Evolutionary conservation across 1,284 basidiomycete species (phyloP).

Genomic region (Tilletia setariae): DNA sequence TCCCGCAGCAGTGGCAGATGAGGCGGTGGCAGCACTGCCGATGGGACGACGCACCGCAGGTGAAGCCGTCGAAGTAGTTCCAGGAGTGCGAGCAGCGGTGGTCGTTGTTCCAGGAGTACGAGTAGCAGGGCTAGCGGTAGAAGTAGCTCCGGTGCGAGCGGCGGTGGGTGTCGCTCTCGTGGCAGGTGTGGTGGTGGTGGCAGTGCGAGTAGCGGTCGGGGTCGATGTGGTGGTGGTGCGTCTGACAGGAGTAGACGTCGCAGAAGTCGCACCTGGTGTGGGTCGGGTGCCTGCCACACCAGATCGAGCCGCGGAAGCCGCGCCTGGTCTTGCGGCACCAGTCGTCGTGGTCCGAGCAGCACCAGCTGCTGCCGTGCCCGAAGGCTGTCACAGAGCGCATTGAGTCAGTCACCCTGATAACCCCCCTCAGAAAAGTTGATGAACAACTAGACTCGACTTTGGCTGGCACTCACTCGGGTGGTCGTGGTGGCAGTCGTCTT

Average conservation of each 20-base stretch:
- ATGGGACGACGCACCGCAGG: no score
- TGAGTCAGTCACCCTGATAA: neutral
- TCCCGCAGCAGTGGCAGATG: conserved; percentile 23
- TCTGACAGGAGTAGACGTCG: neutral
- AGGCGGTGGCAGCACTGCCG: no score
- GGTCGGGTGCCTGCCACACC: conserved; percentile 11
- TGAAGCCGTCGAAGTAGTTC: no score
- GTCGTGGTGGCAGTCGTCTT: neutral
- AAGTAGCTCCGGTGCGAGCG: no score
- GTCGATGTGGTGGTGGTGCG: neutral
- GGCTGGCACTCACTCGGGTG: conserved; percentile 4
- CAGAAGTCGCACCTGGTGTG: neutral
- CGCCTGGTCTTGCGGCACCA: neutral
- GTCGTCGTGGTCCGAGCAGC: conserved; percentile 12
- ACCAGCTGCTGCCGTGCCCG: neutral
- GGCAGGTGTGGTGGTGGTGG: neutral
- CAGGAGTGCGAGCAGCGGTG: no score
- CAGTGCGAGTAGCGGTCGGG: conserved; percentile 18
- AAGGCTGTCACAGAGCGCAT: neutral
- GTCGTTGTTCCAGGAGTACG: no score
- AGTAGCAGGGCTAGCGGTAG: no score
- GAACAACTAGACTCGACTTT: no score
- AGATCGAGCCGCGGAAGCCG: conserved; percentile 13
- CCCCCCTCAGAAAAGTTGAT: neutral
- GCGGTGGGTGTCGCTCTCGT: conserved; percentile 23